Evolutionary conservation across 1,139 yeast genomes (phyloP), one percentile per base, ranked within the genome.

Genomic region (Taiozyma sp.): DNA sequence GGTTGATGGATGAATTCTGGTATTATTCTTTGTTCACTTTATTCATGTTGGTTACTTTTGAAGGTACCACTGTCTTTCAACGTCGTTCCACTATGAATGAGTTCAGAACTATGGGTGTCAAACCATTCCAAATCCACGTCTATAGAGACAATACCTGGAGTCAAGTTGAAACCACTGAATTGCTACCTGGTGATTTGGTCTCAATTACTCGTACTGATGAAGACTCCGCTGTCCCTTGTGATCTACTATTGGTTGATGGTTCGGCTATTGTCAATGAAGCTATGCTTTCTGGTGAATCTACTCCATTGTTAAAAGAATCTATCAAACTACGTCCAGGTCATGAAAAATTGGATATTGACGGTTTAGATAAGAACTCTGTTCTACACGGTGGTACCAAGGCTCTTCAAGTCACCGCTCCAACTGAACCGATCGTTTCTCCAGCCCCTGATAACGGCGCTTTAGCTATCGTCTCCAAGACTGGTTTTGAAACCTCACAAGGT

Each of bases 1-100:
- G 98, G 98, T 80, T 89, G 64, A 80, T 93, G 82, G 99, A 95
- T 70, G 98, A 91, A 61, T 87, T 88, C 73, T 93, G 98, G 98
- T 91, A 91, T 70, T 88, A 87, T 65, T 90, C 98, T 6, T 72
- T 95, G 55, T 90, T 95, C 70, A 88, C 96, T 32, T 75, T 93
- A 57, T 85, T 95, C 68, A 91, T 93, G 95, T 78, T 95, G 57
- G 85, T 93, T 32, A 81, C 95, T 4, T 93, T 93, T 73, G 99
- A 93, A 70, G 88, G 85, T 70, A 89, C 97, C 42, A 90, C 96
- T 42, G 99, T 93, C 19, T 87, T 83, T 71, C 99, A 95, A 75
- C 86, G 99, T 71, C 88, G 96, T 72, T 75, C 89, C 13, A 93
- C 99, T 48, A 85, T 93, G 89, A 74, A 83, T 48, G 99, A 93